phyloP scores from a whole-genome alignment of 441 rosid species.

The Gossypium laxum region DNA sequence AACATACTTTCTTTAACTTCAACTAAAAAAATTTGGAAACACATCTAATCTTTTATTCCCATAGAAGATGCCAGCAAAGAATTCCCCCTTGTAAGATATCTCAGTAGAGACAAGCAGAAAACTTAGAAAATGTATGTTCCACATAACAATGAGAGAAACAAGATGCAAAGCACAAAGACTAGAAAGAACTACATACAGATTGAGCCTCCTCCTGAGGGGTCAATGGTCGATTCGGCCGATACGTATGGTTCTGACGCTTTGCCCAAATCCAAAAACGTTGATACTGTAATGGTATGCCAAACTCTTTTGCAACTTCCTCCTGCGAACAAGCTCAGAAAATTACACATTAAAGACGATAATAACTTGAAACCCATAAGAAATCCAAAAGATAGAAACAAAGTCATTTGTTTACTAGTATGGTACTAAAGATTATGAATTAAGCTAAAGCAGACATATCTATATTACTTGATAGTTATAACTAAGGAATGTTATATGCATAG shows the following conservation, averaged over 20 bases:
- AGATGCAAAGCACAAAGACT: background rate
- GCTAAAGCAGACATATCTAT: background rate
- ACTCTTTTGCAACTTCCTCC: slow-evolving; percentile 92
- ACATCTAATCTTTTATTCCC: background rate
- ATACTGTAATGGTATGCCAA: slow-evolving; percentile 70
- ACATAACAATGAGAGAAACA: background rate
- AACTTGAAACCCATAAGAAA: background rate
- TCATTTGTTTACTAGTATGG: background rate
- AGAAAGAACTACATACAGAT: slow-evolving; percentile 38
- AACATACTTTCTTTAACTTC: background rate
- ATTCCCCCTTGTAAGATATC: background rate
- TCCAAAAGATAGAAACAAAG: background rate
- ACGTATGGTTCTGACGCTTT: slow-evolving; percentile 90
- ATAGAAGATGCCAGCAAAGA: background rate
- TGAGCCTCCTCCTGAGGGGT: slow-evolving; percentile 71
- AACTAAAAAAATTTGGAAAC: background rate
- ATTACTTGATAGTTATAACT: background rate
- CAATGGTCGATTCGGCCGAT: slow-evolving; percentile 88
- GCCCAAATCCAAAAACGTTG: slow-evolving; percentile 97
- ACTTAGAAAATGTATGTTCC: background rate
- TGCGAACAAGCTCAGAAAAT: slow-evolving; percentile 26
- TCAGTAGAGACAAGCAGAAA: background rate
- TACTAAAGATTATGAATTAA: background rate
- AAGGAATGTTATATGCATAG: background rate
- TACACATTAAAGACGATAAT: background rate